Percentiles rank a stretch among this genome's conserved stretches.
These are phyloP conservation scores for Leptographium galeiforme DNA, from an alignment of 2,329 filamentous ascomycete genomes.

Conservation along the genomic window DNA sequence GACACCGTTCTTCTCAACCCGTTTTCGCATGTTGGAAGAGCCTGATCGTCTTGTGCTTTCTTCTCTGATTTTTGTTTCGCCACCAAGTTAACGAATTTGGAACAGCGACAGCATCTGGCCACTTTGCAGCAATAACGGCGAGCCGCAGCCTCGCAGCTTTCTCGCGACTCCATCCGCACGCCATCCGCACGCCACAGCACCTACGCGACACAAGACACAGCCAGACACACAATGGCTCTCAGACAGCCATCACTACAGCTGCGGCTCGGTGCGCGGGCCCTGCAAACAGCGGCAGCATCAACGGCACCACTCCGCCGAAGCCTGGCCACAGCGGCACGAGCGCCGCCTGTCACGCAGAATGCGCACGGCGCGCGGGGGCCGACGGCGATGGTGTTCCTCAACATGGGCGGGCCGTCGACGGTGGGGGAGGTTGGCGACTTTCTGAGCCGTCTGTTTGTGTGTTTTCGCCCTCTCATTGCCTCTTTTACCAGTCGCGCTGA, in stretches of 20 bases:
- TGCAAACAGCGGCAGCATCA: not conserved
- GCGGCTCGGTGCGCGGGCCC: conserved; percentile 1
- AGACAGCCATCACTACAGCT: conserved; percentile 18
- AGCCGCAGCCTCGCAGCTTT: no score
- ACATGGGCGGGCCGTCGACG: conserved; percentile 93
- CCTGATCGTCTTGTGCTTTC: not conserved
- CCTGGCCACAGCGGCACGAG: conserved; percentile 40
- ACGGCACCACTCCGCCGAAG: conserved; percentile 16
- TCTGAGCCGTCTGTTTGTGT: conserved; percentile 79
- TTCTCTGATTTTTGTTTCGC: not conserved
- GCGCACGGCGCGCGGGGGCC: conserved; percentile 57
- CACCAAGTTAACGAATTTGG: no score
- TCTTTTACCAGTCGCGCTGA: no score
- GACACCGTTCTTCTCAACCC: no score
- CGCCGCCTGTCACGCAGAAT: conserved; percentile 71
- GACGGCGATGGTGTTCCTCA: conserved; percentile 97
- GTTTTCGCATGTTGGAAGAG: no score
- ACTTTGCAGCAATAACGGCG: no score
- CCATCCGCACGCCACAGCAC: not conserved
- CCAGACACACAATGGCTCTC: conserved; percentile 21
- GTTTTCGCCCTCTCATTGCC: conserved; percentile 23
- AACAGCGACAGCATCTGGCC: no score
- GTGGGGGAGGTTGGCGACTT: conserved; percentile 82
- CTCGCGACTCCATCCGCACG: not conserved
- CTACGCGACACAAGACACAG: not conserved